A percentile compares a stretch with the other conserved stretches of the same genome.
These are phyloP conservation scores for Colletotrichum sp. DNA, from an alignment of 2,329 filamentous ascomycete genomes.

Conservation along the genomic window DNA sequence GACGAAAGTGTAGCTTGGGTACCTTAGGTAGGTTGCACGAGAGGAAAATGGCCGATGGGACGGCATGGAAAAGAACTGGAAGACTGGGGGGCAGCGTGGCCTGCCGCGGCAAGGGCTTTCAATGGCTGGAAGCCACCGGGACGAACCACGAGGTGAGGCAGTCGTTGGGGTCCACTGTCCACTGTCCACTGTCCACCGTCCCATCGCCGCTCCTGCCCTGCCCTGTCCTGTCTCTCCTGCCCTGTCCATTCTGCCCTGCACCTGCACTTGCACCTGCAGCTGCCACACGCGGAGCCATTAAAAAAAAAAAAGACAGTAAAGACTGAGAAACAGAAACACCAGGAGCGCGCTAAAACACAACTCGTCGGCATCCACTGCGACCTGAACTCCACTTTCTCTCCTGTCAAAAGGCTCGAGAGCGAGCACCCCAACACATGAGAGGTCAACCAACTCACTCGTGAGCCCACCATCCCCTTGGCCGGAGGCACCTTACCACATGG, in stretches of 20 bases:
- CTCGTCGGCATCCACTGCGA: constrained; percentile 8
- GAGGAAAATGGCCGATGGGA: background rate
- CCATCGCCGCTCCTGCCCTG: background rate
- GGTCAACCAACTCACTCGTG: background rate
- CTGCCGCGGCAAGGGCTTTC: background rate
- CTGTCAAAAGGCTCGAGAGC: constrained; percentile 16
- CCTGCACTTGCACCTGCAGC: constrained; percentile 1
- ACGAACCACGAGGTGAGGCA: constrained; percentile 1
- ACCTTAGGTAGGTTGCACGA: background rate
- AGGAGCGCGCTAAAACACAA: constrained; percentile 18
- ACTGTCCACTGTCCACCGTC: background rate
- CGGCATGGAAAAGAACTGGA: background rate
- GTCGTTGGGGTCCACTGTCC: background rate
- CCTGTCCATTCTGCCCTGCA: background rate
- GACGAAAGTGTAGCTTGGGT: background rate
- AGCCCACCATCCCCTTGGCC: background rate
- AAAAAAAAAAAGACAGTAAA: background rate
- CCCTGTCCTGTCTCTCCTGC: background rate
- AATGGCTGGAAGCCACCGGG: background rate
- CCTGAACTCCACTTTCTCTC: constrained; percentile 11
- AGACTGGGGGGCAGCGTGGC: background rate
- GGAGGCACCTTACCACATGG: constrained; percentile 1
- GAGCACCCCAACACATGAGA: background rate
- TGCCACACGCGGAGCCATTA: constrained; percentile 7
- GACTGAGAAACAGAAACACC: constrained; percentile 10